Evolutionary conservation across 2,329 filamentous ascomycete genomes (phyloP).

Genomic region (Xylaria sp.): DNA sequence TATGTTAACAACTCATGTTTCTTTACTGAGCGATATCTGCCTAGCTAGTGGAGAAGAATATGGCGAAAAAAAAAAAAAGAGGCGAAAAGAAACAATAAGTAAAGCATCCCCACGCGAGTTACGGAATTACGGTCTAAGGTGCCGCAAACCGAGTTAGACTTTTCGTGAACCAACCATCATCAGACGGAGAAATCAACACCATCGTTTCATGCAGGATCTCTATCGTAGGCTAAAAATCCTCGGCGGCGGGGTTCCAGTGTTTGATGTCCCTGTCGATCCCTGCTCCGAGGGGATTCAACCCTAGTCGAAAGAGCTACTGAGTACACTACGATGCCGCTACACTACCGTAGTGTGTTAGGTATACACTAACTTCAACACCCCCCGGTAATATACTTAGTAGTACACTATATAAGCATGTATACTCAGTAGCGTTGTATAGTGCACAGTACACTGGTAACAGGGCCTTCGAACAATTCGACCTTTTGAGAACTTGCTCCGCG

Average conservation of each 20-base stretch:
- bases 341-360: too few species aligned
- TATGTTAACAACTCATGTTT: constrained; percentile 14
- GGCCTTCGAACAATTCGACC: too few species aligned
- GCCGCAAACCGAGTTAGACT: constrained; percentile 37
- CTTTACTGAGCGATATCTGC: constrained; percentile 11
- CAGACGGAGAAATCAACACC: constrained; percentile 29
- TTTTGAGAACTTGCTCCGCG: too few species aligned
- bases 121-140: constrained; percentile 44
- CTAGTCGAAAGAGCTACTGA: constrained; percentile 28
- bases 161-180: constrained; percentile 35
- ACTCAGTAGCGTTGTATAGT: neutral
- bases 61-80: neutral
- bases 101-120: neutral
- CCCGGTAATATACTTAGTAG: neutral
- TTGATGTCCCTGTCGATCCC: constrained; percentile 45
- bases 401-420: too few species aligned
- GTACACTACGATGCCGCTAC: neutral
- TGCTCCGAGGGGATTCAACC: constrained; percentile 30
- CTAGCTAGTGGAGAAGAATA: constrained; percentile 4
- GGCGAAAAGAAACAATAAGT: constrained; percentile 2
- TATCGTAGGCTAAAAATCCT: constrained; percentile 37
- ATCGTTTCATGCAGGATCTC: constrained; percentile 36
- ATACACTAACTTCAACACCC: neutral
- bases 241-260: constrained; percentile 38
- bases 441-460: neutral